Evolutionary conservation across 2,329 filamentous ascomycete genomes (phyloP), one percentile per base, ranked within the genome.

Genomic region (Orbilia ellipsospora): DNA sequence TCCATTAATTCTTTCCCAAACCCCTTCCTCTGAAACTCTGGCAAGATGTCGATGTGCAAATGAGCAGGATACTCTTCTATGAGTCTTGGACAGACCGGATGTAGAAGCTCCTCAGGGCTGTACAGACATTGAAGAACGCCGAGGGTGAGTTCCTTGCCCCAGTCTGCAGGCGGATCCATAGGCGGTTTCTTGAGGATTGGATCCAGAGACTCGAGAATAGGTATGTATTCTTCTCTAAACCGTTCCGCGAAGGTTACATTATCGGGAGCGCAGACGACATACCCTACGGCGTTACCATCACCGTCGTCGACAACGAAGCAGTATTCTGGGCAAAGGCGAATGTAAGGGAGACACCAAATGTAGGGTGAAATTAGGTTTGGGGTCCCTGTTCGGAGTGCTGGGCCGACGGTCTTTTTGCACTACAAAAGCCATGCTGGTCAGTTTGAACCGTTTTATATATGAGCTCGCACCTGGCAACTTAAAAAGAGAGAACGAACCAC

Each of bases 31-130:
- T 82, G 81, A 48, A 78, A 81, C 45, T 80, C 78, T 0, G 81
- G 80, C 55, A 83, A 59, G 8, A 83, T 80, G 59, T 83, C 79
- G 52, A 83, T 81, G 50, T 83, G 82, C 18, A 83, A 77, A 78
- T 83, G 82, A 4, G 81, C 82, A 0, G 81, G 80, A 70, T 80
- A 83, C 45, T 73, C 62, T 18, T 76, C 60, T 36, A 82, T 15
- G 13, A 72, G 15, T 40, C 23, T 40, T 31, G 65, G 73, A 60
- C 52, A 69, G n/a, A 45, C 56, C 10, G 60, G 18, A 31, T 66
- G 55, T 44, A 70, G 18, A 66, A 76, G 59, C 23, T 62, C 66
- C 31, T 73, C 62, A 1, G 64, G 63, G 4, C 44, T 67, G 45
- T 77, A 73, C 61, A 77, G 26, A 7, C 59, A 55, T 31, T 77